These are phyloP conservation scores for Cyanidiococcus yangmingshanensis DNA, from an alignment of 23 red algal species.

Conservation along the genomic window DNA sequence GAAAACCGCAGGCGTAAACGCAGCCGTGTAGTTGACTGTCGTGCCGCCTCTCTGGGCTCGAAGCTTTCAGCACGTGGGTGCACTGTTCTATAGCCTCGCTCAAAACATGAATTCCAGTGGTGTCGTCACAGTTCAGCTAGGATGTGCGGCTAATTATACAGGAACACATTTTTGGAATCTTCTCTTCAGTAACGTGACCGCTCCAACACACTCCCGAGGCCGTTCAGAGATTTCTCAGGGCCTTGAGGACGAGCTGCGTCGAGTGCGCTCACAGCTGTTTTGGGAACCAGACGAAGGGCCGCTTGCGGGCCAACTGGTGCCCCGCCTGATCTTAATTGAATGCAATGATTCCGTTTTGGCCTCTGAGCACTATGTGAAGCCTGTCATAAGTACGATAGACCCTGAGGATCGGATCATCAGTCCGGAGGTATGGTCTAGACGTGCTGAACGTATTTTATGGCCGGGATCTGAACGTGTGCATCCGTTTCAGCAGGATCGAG, in stretches of 20 bases:
- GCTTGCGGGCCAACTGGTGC: neutral
- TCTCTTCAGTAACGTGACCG: constrained; percentile 29
- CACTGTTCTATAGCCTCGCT: too few species aligned
- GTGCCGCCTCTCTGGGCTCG: too few species aligned
- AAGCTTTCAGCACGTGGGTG: too few species aligned
- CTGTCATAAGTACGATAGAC: neutral
- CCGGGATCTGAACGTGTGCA: neutral
- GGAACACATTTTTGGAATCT: constrained; percentile 79
- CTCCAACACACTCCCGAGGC: neutral
- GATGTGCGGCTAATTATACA: constrained; percentile 38
- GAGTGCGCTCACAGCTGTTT: neutral
- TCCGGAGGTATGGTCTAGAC: neutral
- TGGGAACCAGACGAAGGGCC: neutral
- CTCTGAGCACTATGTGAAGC: too few species aligned
- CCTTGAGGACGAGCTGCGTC: neutral
- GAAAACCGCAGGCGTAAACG: too few species aligned
- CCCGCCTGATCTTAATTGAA: neutral
- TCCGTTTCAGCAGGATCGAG: neutral
- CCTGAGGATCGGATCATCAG: neutral
- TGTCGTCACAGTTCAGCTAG: constrained; percentile 45
- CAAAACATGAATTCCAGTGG: too few species aligned
- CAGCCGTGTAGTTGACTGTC: too few species aligned
- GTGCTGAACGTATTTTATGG: neutral
- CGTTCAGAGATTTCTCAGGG: too few species aligned
- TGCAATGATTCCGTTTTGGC: neutral